Percentiles rank a stretch among this genome's conserved stretches.
These are phyloP conservation scores for Picochlorum sp. DNA, from an alignment of 139 green algal species.

Conservation along the genomic window DNA sequence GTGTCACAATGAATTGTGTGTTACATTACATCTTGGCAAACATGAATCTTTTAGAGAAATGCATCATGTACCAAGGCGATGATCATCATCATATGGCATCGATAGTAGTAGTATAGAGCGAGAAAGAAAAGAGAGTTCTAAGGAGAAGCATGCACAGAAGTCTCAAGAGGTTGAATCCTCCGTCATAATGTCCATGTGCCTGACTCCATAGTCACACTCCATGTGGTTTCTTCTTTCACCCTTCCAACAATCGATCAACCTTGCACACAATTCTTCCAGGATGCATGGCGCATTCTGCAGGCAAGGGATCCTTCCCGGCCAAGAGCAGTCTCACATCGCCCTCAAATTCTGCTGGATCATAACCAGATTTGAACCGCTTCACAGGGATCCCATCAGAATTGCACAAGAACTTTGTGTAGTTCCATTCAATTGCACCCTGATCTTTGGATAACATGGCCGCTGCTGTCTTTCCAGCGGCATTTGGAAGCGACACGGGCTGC, in stretches of 20 bases:
- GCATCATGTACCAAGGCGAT: no score
- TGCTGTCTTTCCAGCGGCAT: background rate
- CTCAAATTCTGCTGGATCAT: conserved; percentile 69
- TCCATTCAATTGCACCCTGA: conserved; percentile 49
- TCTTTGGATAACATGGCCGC: conserved; percentile 13
- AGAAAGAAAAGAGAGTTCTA: no score
- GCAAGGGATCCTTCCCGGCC: conserved; percentile 44
- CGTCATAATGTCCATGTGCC: no score
- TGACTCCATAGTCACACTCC: no score
- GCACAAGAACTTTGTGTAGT: conserved; percentile 72
- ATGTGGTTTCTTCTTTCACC: no score
- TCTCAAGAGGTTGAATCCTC: no score
- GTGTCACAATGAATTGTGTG: no score
- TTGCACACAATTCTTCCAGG: conserved; percentile 71
- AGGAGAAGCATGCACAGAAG: no score
- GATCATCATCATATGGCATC: no score
- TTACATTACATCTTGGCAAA: no score
- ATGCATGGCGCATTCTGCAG: conserved; percentile 59
- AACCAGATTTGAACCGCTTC: conserved; percentile 66
- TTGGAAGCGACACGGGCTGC: conserved; percentile 34
- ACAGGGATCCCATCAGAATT: conserved; percentile 56
- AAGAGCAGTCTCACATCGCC: conserved; percentile 57
- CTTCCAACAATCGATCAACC: conserved; percentile 32
- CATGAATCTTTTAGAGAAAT: no score
- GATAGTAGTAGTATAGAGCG: no score